Evolutionary conservation across 805 yeast species (phyloP).

Genomic region (Yarrowia deformans): DNA sequence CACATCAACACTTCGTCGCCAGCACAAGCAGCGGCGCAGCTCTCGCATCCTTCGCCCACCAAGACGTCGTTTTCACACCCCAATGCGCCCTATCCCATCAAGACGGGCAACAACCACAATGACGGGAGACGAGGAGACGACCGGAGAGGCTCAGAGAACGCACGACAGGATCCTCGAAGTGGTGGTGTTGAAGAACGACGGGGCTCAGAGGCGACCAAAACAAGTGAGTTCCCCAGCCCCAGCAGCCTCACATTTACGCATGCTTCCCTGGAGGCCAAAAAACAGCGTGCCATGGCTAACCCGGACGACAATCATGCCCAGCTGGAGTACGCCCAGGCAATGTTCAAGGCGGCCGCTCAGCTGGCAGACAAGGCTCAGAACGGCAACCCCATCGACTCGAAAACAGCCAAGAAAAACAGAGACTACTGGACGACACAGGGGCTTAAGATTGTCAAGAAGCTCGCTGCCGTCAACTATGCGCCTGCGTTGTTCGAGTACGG

Average conservation of each 20-base stretch:
- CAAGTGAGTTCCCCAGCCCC: constrained; percentile 31
- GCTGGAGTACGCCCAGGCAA: constrained; percentile 35
- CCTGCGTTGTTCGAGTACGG: constrained; percentile 66
- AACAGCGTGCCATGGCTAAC: constrained; percentile 20
- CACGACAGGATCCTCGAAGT: neutral
- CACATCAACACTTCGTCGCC: neutral
- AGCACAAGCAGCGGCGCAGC: neutral
- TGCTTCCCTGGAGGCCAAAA: constrained; percentile 19
- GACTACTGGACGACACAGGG: constrained; percentile 65
- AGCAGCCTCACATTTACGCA: constrained; percentile 14
- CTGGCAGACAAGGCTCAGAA: constrained; percentile 47
- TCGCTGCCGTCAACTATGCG: constrained; percentile 57
- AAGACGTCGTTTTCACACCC: constrained; percentile 22
- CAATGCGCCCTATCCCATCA: constrained; percentile 27
- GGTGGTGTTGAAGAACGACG: constrained; percentile 4
- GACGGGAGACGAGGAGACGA: neutral
- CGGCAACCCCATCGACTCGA: constrained; percentile 53
- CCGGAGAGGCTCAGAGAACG: neutral
- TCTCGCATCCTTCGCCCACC: constrained; percentile 16
- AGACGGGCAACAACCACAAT: neutral
- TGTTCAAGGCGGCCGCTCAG: constrained; percentile 27
- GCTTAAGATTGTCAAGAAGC: constrained; percentile 63
- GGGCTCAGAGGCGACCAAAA: constrained; percentile 22
- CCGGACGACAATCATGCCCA: constrained; percentile 16
- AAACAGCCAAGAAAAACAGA: constrained; percentile 59